phyloP scores from a whole-genome alignment of 2,329 filamentous ascomycete species.

The Gremmenia infestans region DNA sequence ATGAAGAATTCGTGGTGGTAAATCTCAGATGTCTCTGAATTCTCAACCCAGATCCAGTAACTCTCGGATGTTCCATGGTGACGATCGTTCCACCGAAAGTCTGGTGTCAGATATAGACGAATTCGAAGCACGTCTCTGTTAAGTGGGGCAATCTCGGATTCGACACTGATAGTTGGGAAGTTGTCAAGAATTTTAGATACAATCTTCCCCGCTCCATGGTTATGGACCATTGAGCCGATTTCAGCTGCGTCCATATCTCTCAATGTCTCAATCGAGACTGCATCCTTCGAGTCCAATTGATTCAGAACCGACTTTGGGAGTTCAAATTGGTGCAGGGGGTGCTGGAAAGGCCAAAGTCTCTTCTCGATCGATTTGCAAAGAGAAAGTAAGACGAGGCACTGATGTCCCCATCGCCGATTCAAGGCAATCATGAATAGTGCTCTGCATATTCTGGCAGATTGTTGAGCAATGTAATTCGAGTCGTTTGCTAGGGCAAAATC shows the following conservation, averaged over 20 bases:
- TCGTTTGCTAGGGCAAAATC: slow-evolving; percentile 94
- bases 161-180: slow-evolving; percentile 86
- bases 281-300: slow-evolving; percentile 77
- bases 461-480: slow-evolving; percentile 90
- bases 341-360: slow-evolving; percentile 89
- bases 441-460: slow-evolving; percentile 88
- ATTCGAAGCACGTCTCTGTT: slow-evolving; percentile 95
- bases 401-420: slow-evolving; percentile 91
- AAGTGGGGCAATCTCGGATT: slow-evolving; percentile 90
- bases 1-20: slow-evolving; percentile 98
- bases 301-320: slow-evolving; percentile 77
- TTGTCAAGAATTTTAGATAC: slow-evolving; percentile 79
- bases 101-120: slow-evolving; percentile 76
- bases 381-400: slow-evolving; percentile 85
- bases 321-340: slow-evolving; percentile 93
- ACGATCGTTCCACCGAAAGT: slow-evolving; percentile 92
- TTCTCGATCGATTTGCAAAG: slow-evolving; percentile 97
- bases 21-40: slow-evolving; percentile 94
- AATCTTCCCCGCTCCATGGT: slow-evolving; percentile 77
- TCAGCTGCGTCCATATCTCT: slow-evolving; percentile 91
- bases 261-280: slow-evolving; percentile 73
- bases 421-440: slow-evolving; percentile 96
- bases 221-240: slow-evolving; percentile 87
- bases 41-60: slow-evolving; percentile 99
- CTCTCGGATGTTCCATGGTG: slow-evolving; percentile 92